Conservation (phyloP, 805 yeast genomes). For the Kockiozyma suomiensis region DNA sequence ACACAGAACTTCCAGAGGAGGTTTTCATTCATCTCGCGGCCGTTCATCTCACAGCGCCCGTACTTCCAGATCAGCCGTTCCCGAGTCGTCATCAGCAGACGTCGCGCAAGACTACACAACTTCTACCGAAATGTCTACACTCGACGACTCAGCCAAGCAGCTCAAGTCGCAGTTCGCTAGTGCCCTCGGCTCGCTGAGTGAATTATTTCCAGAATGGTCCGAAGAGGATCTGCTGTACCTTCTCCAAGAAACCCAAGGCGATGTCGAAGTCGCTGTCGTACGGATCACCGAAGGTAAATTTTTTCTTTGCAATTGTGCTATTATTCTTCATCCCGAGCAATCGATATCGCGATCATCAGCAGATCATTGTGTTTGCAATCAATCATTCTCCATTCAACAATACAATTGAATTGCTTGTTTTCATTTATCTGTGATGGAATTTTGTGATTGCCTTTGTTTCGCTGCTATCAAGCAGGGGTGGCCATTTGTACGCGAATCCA, state of each 20-base stretch:
- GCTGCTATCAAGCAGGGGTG: neutral
- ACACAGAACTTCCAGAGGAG: constrained; percentile 33
- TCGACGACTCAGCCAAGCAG: constrained; percentile 41
- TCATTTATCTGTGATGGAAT: too few relatives aligned
- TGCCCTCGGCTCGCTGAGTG: constrained; percentile 61
- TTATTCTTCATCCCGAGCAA: neutral
- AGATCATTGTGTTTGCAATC: neutral
- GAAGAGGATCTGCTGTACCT: constrained; percentile 77
- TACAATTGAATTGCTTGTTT: neutral
- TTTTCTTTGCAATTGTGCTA: neutral
- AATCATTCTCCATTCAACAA: too few relatives aligned
- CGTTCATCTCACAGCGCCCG: constrained; percentile 19
- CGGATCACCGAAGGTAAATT: constrained; percentile 71
- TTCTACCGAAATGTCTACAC: constrained; percentile 9
- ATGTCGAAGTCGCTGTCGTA: constrained; percentile 77
- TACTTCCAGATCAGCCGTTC: constrained; percentile 15
- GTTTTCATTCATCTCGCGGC: constrained; percentile 29
- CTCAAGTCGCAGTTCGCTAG: constrained; percentile 40
- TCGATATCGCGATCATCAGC: neutral
- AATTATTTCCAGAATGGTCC: constrained; percentile 95
- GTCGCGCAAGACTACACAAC: constrained; percentile 1
- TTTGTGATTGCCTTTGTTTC: too few relatives aligned
- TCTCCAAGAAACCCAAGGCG: constrained; percentile 69
- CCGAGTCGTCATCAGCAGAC: constrained; percentile 3
- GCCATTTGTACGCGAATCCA: too few relatives aligned